Base-by-base conservation (phyloP, 768 basidiomycete species). In the Suillus subalutaceus region DNA sequence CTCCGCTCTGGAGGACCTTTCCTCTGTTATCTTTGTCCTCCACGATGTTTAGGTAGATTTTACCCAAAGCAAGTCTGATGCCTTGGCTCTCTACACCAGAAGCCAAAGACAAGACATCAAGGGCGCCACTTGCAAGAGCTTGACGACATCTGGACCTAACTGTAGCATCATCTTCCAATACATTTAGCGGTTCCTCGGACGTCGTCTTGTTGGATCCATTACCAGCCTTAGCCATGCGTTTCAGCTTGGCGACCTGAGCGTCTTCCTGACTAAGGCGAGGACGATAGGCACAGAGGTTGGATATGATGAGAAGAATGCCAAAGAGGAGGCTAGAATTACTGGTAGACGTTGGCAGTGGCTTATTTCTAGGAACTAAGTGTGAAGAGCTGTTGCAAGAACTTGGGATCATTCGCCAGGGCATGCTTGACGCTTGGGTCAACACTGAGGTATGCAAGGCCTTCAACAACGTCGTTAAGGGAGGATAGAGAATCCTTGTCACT, bases 361-460 rank as follows among this genome's bases (percentile, higher is more conserved):
- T 88, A 59, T 79, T 84, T 32, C 75, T 75, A n/a, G 89, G 86
- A 61, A 88, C 78, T n/a, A 50, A 90, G 79, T 20, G 84, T 74
- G 72, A 90, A 88, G 9, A 90, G 82, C 58, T 79, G 78, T 61
- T 79, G 80, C 56, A 94, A 81, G 74, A 94, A 88, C 7, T 71
- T 64, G 0, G 79, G 20, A 68, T 89, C 83, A 18, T 78, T 79
- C 8, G 89, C 85, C 61, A 96, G 76, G 32, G 70, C 73, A 66
- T 91, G 88, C 73, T 93, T 91, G 65, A 91, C 82, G 2, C 75
- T 66, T 1, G 91, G 82, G 69, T 88, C 84, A 58, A 84, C 79
- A 65, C 88, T 92, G 65, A 94, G 85, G 76, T 96, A 91, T n/a
- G 91, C 92, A 60, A 97, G 79, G 0, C 90, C 94, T 79, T 97